A percentile compares a stretch with the other conserved stretches of the same genome.
Evolutionary conservation across 1,284 basidiomycete genomes (phyloP).

Genomic region (Volvariella volvacea): DNA sequence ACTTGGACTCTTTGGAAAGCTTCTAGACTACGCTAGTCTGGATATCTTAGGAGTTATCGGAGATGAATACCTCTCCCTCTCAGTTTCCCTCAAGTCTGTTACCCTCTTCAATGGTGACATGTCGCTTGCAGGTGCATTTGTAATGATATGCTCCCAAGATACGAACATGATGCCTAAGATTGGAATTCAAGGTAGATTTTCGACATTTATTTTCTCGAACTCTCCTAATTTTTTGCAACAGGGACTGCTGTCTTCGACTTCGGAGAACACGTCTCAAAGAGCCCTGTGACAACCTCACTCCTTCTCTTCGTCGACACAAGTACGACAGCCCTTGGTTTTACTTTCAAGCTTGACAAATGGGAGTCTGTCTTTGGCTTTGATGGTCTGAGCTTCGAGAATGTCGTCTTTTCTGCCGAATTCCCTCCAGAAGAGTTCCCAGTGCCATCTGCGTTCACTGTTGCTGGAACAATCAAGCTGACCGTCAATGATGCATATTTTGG

Average conservation of each 20-base stretch:
- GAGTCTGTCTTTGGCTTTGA: slow-evolving; percentile 1
- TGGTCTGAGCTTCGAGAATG: slow-evolving; percentile 1
- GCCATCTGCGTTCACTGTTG: slow-evolving; percentile 2
- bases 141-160: not conserved
- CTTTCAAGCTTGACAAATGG: slow-evolving; percentile 4
- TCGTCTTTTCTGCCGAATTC: slow-evolving; percentile 2
- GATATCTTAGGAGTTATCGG: slow-evolving; percentile 2
- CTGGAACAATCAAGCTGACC: not conserved
- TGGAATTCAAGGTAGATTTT: no score
- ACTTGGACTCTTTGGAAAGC: no score
- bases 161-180: not conserved
- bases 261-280: not conserved
- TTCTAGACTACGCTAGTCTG: not conserved
- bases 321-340: not conserved
- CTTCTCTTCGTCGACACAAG: not conserved
- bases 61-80: not conserved
- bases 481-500: not conserved
- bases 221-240: no score
- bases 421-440: slow-evolving; percentile 5
- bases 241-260: slow-evolving; percentile 1
- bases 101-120: slow-evolving; percentile 1
- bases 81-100: not conserved
- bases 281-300: not conserved
- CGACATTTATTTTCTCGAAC: no score
- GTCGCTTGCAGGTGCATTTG: not conserved